Conservation (phyloP, 2,329 filamentous ascomycete species). For the Trichoderma oligosporum region DNA sequence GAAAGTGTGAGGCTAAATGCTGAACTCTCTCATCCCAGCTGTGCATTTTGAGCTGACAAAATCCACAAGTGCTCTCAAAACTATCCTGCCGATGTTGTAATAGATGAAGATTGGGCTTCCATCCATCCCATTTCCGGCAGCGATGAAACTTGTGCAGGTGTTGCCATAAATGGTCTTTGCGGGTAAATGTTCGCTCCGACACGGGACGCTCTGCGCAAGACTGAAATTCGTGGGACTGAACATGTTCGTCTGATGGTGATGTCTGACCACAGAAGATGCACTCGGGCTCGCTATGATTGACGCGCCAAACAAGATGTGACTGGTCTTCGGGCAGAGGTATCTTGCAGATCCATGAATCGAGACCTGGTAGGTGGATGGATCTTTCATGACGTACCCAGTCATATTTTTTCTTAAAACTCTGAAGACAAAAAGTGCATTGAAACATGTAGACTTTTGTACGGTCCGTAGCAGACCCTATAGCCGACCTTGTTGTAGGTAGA, state of each 20-base stretch:
- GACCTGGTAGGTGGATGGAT: slow-evolving; percentile 44
- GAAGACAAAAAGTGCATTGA: slow-evolving; percentile 38
- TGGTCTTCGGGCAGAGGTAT: slow-evolving; percentile 34
- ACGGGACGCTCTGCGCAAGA: slow-evolving; percentile 47
- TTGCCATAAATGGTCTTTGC: slow-evolving; percentile 43
- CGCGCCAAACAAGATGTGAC: slow-evolving; percentile 46
- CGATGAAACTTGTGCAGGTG: slow-evolving; percentile 42
- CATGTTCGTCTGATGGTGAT: slow-evolving; percentile 35
- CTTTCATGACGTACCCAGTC: slow-evolving; percentile 48
- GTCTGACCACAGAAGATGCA: slow-evolving; percentile 39
- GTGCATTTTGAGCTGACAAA: slow-evolving; percentile 36
- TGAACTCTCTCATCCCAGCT: slow-evolving; percentile 38
- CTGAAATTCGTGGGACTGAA: slow-evolving; percentile 41
- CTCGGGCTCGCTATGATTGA: slow-evolving; percentile 41
- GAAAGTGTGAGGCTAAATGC: slow-evolving; percentile 43
- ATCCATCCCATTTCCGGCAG: slow-evolving; percentile 46
- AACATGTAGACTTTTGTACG: slow-evolving; percentile 28
- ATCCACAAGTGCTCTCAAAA: slow-evolving; percentile 33
- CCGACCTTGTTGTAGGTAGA: slow-evolving; percentile 23
- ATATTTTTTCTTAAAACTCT: slow-evolving; percentile 39
- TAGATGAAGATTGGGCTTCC: slow-evolving; percentile 41
- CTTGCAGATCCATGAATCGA: slow-evolving; percentile 49
- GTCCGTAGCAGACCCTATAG: slow-evolving; percentile 17
- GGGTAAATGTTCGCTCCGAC: slow-evolving; percentile 41
- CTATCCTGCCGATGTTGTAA: slow-evolving; percentile 30